A percentile compares a stretch with the other conserved stretches of the same genome.
These are phyloP conservation scores for Colletotrichum sp. DNA, from an alignment of 2,329 filamentous ascomycete species.

Conservation along the genomic window DNA sequence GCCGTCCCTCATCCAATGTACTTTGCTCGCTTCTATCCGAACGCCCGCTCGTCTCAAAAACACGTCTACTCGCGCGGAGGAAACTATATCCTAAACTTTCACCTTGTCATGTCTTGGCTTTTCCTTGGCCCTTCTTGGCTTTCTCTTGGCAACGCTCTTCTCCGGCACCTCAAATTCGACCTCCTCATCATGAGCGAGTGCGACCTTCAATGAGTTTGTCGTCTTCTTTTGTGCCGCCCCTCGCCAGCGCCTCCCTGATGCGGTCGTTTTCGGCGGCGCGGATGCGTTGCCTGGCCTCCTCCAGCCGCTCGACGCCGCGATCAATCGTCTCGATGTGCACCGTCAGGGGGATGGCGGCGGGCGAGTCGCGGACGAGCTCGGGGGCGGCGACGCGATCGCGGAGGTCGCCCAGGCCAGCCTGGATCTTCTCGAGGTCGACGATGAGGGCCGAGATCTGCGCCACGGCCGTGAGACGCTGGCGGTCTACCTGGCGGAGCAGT, in stretches of 20 bases:
- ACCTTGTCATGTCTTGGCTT: neutral
- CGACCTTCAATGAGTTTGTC: conserved; percentile 45
- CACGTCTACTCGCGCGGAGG: neutral
- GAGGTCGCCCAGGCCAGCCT: conserved; percentile 72
- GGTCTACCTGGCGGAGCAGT: conserved; percentile 69
- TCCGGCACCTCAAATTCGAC: neutral
- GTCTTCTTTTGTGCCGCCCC: conserved; percentile 45
- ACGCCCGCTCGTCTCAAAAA: conserved; percentile 15
- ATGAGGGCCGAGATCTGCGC: conserved; percentile 73
- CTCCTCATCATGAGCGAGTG: neutral
- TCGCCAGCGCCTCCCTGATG: conserved; percentile 55
- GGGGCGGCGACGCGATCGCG: conserved; percentile 73
- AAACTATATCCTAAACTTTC: neutral
- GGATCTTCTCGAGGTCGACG: conserved; percentile 76
- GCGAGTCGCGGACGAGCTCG: conserved; percentile 57
- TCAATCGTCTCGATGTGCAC: conserved; percentile 81
- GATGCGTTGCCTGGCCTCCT: conserved; percentile 65
- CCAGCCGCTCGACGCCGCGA: conserved; percentile 73
- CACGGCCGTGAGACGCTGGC: conserved; percentile 69
- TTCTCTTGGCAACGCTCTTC: neutral
- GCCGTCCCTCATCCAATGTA: conserved; percentile 1
- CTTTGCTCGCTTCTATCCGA: neutral
- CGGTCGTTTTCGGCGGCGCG: conserved; percentile 64
- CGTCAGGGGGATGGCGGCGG: conserved; percentile 63
- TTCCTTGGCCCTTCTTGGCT: neutral